phyloP scores from a whole-genome alignment of 1,284 basidiomycete genomes.

The Grifola frondosa region DNA sequence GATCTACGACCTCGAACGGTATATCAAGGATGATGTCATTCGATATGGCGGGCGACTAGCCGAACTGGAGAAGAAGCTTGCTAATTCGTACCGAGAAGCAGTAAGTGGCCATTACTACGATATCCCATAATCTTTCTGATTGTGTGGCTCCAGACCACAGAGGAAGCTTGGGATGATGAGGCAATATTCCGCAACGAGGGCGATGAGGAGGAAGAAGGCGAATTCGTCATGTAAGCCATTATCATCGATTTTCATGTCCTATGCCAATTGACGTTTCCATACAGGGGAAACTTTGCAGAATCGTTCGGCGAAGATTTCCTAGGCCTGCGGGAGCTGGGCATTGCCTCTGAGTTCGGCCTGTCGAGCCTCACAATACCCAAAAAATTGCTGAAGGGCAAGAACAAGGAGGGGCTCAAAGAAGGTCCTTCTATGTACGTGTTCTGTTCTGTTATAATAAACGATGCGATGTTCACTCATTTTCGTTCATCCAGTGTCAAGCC shows the following conservation, averaged over 20 bases:
- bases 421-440: constrained; percentile 49
- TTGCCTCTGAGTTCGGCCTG: constrained; percentile 86
- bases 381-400: constrained; percentile 74
- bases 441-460: not conserved
- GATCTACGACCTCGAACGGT: constrained; percentile 78
- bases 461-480: constrained; percentile 6
- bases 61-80: constrained; percentile 86
- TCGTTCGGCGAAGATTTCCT: constrained; percentile 92
- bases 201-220: constrained; percentile 76
- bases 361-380: constrained; percentile 78
- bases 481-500: constrained; percentile 51
- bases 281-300: constrained; percentile 84
- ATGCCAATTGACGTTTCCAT: constrained; percentile 6
- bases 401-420: constrained; percentile 36
- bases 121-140: not conserved
- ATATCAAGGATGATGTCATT: constrained; percentile 88
- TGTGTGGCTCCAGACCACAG: constrained; percentile 44
- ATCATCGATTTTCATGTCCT: constrained; percentile 1
- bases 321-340: constrained; percentile 84
- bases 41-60: constrained; percentile 75
- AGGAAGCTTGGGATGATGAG: constrained; percentile 72
- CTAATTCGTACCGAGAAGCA: constrained; percentile 79
- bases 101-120: constrained; percentile 38
- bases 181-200: constrained; percentile 70
- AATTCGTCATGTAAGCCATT: constrained; percentile 61